Evolutionary conservation across 306 rosid species (phyloP), one percentile per base, ranked within the genome.

Genomic region (Pueraria montana): DNA sequence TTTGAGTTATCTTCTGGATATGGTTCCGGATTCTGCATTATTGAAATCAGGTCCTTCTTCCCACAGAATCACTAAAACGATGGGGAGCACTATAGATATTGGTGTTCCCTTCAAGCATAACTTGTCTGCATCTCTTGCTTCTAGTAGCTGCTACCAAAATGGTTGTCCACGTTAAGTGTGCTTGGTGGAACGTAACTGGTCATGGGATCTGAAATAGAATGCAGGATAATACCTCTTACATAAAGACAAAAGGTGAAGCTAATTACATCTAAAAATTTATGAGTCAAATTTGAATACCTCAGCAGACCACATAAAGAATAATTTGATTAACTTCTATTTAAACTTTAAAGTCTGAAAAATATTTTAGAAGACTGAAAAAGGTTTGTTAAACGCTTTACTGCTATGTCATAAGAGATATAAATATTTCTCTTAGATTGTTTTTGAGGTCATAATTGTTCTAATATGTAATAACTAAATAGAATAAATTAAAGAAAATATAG

Each of bases 11-110:
- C 16, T 43, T 38, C 0, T 56, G 34, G 82, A 76, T 76, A 68
- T 68, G 86, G 82, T 46, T 69, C 74, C 73, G 38, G 82, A 59
- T 77, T 76, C 82, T 45, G 63, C 30, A 82, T 74, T 74, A 38
- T 38, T 74, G 80, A 56, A 45, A 68, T 6, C 45, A 65, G 5
- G 40, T 24, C 3, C 18, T 62, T 12, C 18, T 62, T 12, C 45
- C 43, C 27, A 68, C 23, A 11, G 74, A 75, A 64, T 65, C 36
- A 40, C 13, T 50, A 27, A 62, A 74, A 63, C 24, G 48, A 36
- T 18, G 24, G 45, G 27, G 7, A 58, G 68, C 75, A 36, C 21
- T 11, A 17, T 63, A 34, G 46, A 23, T 23, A 61, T 73, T 23
- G 68, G 23, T 73, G 68, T 49, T 26, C 45, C 27, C 68, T 46